Conservation (phyloP, 2,329 filamentous ascomycete species). For the Juglanconis juglandina region DNA sequence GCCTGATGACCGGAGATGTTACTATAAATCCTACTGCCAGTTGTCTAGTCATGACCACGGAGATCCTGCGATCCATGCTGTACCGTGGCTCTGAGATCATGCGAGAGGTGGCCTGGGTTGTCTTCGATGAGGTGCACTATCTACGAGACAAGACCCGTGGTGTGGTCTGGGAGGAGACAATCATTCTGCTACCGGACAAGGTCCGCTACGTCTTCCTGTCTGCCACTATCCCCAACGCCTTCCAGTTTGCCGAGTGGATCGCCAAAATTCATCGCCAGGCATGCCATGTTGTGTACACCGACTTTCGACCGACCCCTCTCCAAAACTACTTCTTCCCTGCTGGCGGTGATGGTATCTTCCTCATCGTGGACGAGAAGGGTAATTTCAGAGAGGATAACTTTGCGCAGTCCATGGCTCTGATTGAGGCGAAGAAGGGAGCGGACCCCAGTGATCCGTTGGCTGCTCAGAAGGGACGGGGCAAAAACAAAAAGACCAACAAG, state of each 20-base stretch:
- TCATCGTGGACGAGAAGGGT: conserved; percentile 95
- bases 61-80: conserved; percentile 98
- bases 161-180: conserved; percentile 99
- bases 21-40: conserved; percentile 98
- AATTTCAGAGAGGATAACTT: conserved; percentile 97
- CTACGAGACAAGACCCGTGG: conserved; percentile 91
- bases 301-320: conserved; percentile 92
- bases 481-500: conserved; percentile 88
- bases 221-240: conserved; percentile 96
- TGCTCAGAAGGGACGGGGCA: conserved; percentile 80
- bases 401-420: conserved; percentile 87
- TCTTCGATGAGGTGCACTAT: conserved; percentile 99
- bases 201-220: conserved; percentile 98
- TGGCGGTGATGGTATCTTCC: conserved; percentile 85
- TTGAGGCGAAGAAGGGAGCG: conserved; percentile 82
- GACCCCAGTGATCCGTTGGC: conserved; percentile 77
- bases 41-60: conserved; percentile 97
- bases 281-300: conserved; percentile 98
- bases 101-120: conserved; percentile 97
- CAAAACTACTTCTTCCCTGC: conserved; percentile 98
- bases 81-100: conserved; percentile 98
- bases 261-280: conserved; percentile 96
- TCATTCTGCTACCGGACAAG: conserved; percentile 96
- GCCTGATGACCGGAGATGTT: conserved; percentile 97
- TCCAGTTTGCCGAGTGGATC: conserved; percentile 99